Evolutionary conservation across 2,329 filamentous ascomycete species (phyloP), one percentile per base, ranked within the genome.

Genomic region (Zalaria obscura): DNA sequence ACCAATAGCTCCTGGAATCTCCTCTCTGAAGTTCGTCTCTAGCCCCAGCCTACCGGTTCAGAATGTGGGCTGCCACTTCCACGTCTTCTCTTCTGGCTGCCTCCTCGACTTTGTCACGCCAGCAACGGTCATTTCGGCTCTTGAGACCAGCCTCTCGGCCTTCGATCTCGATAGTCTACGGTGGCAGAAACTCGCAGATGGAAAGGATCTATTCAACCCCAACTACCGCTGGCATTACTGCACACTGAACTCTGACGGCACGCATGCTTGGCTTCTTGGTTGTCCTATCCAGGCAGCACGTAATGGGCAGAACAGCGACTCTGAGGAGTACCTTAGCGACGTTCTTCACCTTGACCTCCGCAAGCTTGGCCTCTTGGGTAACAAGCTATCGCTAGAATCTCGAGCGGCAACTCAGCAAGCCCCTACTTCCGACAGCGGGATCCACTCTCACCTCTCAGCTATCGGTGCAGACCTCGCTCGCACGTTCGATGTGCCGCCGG

Each of bases 171-270:
- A 83, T 44, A 81, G 83, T 0, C 65, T 96, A 39, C 80, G 88
- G 38, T 98, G 91, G 91, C 87, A 94, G 60, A 93, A 88, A 57
- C 70, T 98, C 11, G 91, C 89, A 1, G 89, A 95, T 54, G 91
- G 91, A 3, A 82, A 85, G 39, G 91, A 98, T 56, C 80, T 98
- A 29, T 98, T 95, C 64, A 83, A 83, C 51, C 69, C 78, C 0
- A 85, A 83, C n/a, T 96, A 91, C 59, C 78, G 89, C 45, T 98
- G 91, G 91, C 89, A 96, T 60, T 98, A 98, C 58, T 96, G 91
- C 59, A 93, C 87, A 3, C 83, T 95, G 63, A 93, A 95, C 56
- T 80, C 91, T 46, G 85, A 93, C 52, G 89, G 89, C 4, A 95
- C 91, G 5, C 94, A 93, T 57, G 91, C 87, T 5, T 98, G 91